Percentiles rank a stretch among this genome's conserved stretches.
Evolutionary conservation across 495 filamentous ascomycete species (phyloP).

Genomic region (Penicillium diatomitis): DNA sequence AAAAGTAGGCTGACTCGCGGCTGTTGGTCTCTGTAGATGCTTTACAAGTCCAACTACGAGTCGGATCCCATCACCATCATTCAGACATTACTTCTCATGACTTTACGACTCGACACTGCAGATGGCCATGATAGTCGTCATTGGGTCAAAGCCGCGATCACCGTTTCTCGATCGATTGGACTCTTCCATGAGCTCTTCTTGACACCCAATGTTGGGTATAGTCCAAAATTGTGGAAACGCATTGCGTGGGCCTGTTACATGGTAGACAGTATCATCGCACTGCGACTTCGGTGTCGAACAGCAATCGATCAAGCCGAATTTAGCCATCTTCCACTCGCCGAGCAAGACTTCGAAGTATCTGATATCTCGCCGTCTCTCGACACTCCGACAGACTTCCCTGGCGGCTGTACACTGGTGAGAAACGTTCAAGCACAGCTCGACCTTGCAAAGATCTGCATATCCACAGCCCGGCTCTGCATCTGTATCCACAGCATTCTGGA

Average conservation of each 20-base stretch:
- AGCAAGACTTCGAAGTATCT: constrained; percentile 9
- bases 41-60: constrained; percentile 12
- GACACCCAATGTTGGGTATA: neutral
- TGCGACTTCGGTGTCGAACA: constrained; percentile 8
- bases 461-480: constrained; percentile 6
- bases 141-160: constrained; percentile 7
- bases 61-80: constrained; percentile 6
- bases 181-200: constrained; percentile 6
- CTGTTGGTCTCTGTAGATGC: neutral
- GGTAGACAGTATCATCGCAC: constrained; percentile 9
- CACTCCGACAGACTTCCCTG: neutral
- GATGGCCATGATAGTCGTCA: constrained; percentile 12
- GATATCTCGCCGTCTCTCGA: neutral
- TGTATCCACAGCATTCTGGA: constrained; percentile 11
- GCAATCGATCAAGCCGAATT: constrained; percentile 6
- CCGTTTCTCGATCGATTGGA: constrained; percentile 6
- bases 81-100: constrained; percentile 12
- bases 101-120: constrained; percentile 7
- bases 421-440: constrained; percentile 6
- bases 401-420: neutral
- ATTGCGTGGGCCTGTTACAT: constrained; percentile 17
- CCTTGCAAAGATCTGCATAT: constrained; percentile 6
- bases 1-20: no score
- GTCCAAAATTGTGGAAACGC: constrained; percentile 8
- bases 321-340: constrained; percentile 2